These are phyloP conservation scores for Xylaria longipes DNA, from an alignment of 495 filamentous ascomycete genomes.

Conservation along the genomic window DNA sequence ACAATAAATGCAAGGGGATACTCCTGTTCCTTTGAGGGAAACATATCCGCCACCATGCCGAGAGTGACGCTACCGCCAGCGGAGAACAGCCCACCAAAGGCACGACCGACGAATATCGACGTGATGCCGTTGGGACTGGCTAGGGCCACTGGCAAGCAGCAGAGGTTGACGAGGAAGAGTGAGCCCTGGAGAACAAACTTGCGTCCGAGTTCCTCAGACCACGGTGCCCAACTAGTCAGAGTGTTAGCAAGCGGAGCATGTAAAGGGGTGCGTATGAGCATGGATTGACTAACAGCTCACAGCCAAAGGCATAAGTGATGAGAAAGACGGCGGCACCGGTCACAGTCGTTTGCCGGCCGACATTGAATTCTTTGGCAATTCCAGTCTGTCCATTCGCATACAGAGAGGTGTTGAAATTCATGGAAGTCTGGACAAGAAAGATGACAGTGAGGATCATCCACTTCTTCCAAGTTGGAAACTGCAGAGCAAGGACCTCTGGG, in stretches of 20 bases:
- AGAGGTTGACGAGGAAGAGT: constrained; percentile 76
- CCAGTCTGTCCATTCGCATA: constrained; percentile 70
- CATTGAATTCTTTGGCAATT: constrained; percentile 65
- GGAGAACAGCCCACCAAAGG: constrained; percentile 73
- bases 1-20: constrained; percentile 72
- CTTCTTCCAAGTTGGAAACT: constrained; percentile 69
- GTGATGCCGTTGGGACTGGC: constrained; percentile 63
- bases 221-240: constrained; percentile 68
- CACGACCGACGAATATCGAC: constrained; percentile 68
- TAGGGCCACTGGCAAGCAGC: constrained; percentile 73
- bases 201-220: constrained; percentile 79
- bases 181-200: constrained; percentile 73
- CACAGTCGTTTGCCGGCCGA: constrained; percentile 68
- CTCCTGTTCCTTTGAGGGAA: constrained; percentile 70
- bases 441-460: constrained; percentile 75
- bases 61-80: constrained; percentile 83
- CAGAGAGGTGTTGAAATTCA: constrained; percentile 82
- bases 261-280: neutral
- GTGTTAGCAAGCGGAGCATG: constrained; percentile 18
- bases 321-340: constrained; percentile 76
- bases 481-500: constrained; percentile 68
- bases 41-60: constrained; percentile 84
- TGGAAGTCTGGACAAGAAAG: constrained; percentile 78
- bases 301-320: constrained; percentile 77
- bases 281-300: constrained; percentile 59